Conservation (phyloP, 805 yeast genomes). For the Metschnikowia borealis region DNA sequence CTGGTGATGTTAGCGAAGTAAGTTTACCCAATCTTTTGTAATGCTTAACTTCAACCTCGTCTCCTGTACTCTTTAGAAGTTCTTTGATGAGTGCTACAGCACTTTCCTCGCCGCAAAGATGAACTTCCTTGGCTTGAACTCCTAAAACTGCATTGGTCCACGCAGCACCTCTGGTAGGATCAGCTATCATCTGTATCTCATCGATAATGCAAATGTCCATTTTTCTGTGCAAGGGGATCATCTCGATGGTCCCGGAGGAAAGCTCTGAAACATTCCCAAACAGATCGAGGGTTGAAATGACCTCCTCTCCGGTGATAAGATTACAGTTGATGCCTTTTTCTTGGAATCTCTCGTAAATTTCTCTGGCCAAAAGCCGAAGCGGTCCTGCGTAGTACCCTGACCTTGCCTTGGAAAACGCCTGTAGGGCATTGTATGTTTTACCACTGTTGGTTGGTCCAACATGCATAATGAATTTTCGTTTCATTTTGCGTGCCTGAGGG, state of each 20-base stretch:
- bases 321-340: constrained; percentile 68
- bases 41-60: constrained; percentile 62
- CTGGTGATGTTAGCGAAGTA: constrained; percentile 42
- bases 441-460: constrained; percentile 98
- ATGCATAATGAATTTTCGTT: constrained; percentile 81
- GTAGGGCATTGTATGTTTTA: constrained; percentile 80
- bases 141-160: constrained; percentile 94
- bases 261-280: constrained; percentile 70
- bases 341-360: constrained; percentile 79
- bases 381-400: constrained; percentile 96
- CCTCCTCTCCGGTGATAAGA: constrained; percentile 93
- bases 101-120: constrained; percentile 90
- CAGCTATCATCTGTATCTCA: constrained; percentile 94
- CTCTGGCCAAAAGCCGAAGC: constrained; percentile 82
- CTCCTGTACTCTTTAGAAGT: constrained; percentile 70
- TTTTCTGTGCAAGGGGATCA: constrained; percentile 66
- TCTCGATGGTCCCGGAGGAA: constrained; percentile 88
- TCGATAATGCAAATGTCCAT: constrained; percentile 90
- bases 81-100: constrained; percentile 64
- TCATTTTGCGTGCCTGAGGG: constrained; percentile 78
- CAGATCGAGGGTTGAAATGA: constrained; percentile 63
- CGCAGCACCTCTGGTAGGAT: constrained; percentile 77
- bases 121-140: constrained; percentile 78
- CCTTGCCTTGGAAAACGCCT: constrained; percentile 57
- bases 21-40: constrained; percentile 77